Evolutionary conservation across 495 filamentous ascomycete genomes (phyloP), one percentile per base, ranked within the genome.

Genomic region (Talaromyces adpressus): DNA sequence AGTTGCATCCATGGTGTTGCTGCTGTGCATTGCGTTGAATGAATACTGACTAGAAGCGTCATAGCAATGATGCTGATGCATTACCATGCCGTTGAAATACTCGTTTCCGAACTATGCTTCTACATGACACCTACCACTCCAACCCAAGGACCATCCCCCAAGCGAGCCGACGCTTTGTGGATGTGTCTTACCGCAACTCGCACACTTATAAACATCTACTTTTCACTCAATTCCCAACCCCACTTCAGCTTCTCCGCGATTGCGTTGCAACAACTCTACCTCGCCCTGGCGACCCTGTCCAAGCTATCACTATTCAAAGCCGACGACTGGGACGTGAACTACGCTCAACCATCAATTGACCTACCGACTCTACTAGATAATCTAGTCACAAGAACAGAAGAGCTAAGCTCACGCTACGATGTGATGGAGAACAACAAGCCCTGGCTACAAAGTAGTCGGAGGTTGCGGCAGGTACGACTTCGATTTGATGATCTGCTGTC

Each of bases 391-490:
- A 59, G 32, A 23, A 59, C 32, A 9, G 57, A 59, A 41, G 57
- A 59, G 30, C 57, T 32, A 14, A 59, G 57, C 32, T 59, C 57
- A 7, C 57, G 57, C 22, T 59, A 59, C 32, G 57, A 59, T 41
- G 11, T 59, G 57, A 22, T 59, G 57, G 57, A 59, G 57, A 32
- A 39, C 57, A 59, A 59, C 57, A 59, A 59, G n/a, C 57, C 57
- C 30, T 59, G 57, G 57, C 57, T 59, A 36, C 57, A 59, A 29
- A 59, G 25, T 59, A 59, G 57, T 41, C 57, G 57, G 32, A 39
- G 57, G n/a, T 23, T 59, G 16, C 41, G 57, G 16, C 57, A 59
- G 18, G 57, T 39, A 22, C 29, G 57, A 6, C 30, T 29, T 2
- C 57, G 57, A 59, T 59, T 59, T 23, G 57, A 59, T 22, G 57